Evolutionary conservation across 2,329 filamentous ascomycete genomes (phyloP).

Genomic region (Escovopsis weberi): DNA sequence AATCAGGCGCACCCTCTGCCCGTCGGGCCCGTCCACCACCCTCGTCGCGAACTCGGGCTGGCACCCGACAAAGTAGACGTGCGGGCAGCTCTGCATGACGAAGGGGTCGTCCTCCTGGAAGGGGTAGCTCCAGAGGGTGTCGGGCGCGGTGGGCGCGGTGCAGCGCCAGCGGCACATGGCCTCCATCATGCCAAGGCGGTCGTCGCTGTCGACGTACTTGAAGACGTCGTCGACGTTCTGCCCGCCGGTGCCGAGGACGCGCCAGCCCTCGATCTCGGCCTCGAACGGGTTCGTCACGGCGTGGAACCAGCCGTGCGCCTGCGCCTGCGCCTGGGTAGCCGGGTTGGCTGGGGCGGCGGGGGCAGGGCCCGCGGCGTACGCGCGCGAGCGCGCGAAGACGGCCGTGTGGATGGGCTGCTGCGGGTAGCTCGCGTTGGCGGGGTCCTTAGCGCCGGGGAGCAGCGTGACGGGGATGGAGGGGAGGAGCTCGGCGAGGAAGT

Average conservation of each 20-base stretch:
- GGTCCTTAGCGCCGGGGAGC: conserved; percentile 70
- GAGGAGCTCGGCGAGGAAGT: conserved; percentile 65
- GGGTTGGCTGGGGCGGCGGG: too few species aligned
- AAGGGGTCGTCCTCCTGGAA: conserved; percentile 92
- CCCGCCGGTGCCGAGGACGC: conserved; percentile 71
- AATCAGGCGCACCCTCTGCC: conserved; percentile 63
- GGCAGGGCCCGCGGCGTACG: conserved; percentile 43
- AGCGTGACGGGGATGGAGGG: conserved; percentile 81
- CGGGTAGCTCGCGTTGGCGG: conserved; percentile 77
- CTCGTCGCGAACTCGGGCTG: conserved; percentile 66
- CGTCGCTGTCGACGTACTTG: conserved; percentile 71
- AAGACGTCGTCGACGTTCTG: conserved; percentile 91
- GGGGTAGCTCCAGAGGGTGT: conserved; percentile 92
- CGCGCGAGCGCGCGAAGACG: conserved; percentile 66
- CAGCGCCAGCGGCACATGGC: conserved; percentile 86
- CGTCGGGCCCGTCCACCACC: conserved; percentile 49
- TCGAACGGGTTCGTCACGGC: conserved; percentile 88
- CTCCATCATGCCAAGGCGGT: conserved; percentile 81
- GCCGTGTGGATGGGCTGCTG: conserved; percentile 89
- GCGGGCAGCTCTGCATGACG: conserved; percentile 70
- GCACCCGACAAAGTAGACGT: conserved; percentile 81
- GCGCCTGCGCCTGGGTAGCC: conserved; percentile 3
- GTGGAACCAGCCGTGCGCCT: conserved; percentile 63
- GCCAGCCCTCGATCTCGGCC: conserved; percentile 79
- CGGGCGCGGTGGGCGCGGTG: conserved; percentile 83